These are phyloP conservation scores for Stygiomarasmius scandens DNA, from an alignment of 1,284 basidiomycete species.

Conservation along the genomic window DNA sequence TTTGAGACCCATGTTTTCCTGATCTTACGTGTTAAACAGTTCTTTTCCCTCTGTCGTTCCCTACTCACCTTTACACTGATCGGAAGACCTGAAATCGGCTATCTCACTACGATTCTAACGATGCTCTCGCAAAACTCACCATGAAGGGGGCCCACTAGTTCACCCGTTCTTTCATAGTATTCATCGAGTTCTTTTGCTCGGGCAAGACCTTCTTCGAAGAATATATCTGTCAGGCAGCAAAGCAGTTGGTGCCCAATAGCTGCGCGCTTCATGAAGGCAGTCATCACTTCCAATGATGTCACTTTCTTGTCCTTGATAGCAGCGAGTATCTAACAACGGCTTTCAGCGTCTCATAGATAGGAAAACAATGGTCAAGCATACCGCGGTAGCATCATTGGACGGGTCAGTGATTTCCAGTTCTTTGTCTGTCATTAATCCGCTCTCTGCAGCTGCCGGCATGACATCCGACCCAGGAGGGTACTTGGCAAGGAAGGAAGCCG, in stretches of 20 bases:
- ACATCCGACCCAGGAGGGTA: conserved; percentile 24
- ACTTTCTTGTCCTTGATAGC: conserved; percentile 21
- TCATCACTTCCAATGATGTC: conserved; percentile 28
- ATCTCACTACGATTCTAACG: background rate
- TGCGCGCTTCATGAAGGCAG: conserved; percentile 30
- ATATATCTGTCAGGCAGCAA: conserved; percentile 24
- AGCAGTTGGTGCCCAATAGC: conserved; percentile 30
- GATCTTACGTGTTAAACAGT: too few relatives aligned
- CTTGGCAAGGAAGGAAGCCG: conserved; percentile 13
- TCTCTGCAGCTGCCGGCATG: conserved; percentile 19
- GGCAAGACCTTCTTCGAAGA: conserved; percentile 41
- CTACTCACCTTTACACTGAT: conserved; percentile 43
- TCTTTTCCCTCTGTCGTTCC: too few relatives aligned
- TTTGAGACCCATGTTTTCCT: conserved; percentile 44
- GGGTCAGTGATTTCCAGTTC: conserved; percentile 22
- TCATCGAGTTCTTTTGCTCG: conserved; percentile 46
- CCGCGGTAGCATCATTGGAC: conserved; percentile 18
- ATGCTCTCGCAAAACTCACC: conserved; percentile 30
- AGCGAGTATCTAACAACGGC: conserved; percentile 16
- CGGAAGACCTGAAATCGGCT: conserved; percentile 26
- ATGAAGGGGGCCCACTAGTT: conserved; percentile 47
- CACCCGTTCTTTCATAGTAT: conserved; percentile 35
- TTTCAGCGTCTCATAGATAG: background rate
- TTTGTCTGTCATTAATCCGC: conserved; percentile 18
- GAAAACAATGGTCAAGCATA: background rate